Evolutionary conservation across 192 early-diverging fungal species (phyloP).

Genomic region (Podila epicladia): DNA sequence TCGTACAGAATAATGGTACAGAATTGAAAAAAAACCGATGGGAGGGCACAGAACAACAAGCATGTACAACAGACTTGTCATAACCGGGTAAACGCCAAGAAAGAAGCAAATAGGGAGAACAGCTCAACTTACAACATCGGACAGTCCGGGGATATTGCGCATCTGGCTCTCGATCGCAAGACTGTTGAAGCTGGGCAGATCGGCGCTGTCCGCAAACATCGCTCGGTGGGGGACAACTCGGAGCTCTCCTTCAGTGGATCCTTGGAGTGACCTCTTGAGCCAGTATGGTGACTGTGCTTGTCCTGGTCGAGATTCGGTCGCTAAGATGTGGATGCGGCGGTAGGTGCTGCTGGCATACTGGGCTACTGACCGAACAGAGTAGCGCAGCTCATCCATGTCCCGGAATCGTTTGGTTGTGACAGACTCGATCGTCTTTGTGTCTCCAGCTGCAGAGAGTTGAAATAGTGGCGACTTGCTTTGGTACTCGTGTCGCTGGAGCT

Average conservation of each 20-base stretch:
- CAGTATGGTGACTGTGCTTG: conserved; percentile 39
- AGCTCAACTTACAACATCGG: conserved; percentile 33
- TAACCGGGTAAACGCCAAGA: conserved; percentile 4
- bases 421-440: conserved; percentile 10
- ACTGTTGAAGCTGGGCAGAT: conserved; percentile 54
- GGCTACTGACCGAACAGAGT: conserved; percentile 47
- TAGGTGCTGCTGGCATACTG: conserved; percentile 23
- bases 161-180: conserved; percentile 52
- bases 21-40: too few species aligned
- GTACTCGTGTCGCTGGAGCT: not conserved
- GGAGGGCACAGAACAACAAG: not conserved
- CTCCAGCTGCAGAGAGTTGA: not conserved
- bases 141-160: conserved; percentile 28
- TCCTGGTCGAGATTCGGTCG: conserved; percentile 14
- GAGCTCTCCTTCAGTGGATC: not conserved
- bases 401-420: conserved; percentile 34
- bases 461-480: conserved; percentile 22
- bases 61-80: too few species aligned
- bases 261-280: conserved; percentile 15
- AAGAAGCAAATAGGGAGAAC: too few species aligned
- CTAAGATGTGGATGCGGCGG: conserved; percentile 36
- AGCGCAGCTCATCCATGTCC: conserved; percentile 55
- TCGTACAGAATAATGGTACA: too few species aligned
- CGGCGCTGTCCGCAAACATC: conserved; percentile 21
- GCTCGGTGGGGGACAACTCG: conserved; percentile 25